Evolutionary conservation across 805 yeast genomes (phyloP).

Genomic region (Candida corydali): DNA sequence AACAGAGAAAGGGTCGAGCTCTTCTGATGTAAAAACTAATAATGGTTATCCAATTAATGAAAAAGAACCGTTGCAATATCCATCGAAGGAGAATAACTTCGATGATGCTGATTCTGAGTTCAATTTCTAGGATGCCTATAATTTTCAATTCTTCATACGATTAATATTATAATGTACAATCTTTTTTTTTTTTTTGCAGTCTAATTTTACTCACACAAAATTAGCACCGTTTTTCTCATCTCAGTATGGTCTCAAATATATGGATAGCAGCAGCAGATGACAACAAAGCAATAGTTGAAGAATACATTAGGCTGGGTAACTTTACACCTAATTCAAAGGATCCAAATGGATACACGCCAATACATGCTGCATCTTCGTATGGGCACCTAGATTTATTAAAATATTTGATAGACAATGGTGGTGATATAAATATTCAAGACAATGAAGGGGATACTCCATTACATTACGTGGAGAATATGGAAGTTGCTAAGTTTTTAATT

Average conservation of each 20-base stretch:
- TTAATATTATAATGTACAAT: too few species aligned
- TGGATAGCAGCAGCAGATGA: conserved; percentile 97
- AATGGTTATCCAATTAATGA: neutral
- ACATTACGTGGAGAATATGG: conserved; percentile 78
- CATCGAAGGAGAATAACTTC: neutral
- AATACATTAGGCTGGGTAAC: conserved; percentile 46
- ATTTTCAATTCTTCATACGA: too few species aligned
- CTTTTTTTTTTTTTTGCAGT: neutral
- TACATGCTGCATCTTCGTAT: conserved; percentile 97
- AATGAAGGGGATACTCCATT: conserved; percentile 93
- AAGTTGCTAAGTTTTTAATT: conserved; percentile 61
- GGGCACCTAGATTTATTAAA: conserved; percentile 68
- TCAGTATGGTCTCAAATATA: conserved; percentile 52
- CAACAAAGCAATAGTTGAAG: conserved; percentile 53
- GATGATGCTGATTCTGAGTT: conserved; percentile 8
- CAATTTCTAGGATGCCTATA: too few species aligned
- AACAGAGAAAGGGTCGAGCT: neutral
- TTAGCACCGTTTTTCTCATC: neutral
- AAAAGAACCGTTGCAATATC: neutral
- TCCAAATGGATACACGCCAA: conserved; percentile 92
- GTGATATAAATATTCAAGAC: conserved; percentile 80
- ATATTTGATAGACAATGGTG: conserved; percentile 55
- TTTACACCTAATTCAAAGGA: conserved; percentile 72
- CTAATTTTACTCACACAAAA: neutral
- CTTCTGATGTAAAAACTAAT: conserved; percentile 4